Percentiles rank a stretch among this genome's conserved stretches.
Conservation (phyloP, 352 stramenopile species). For the Elongisporangium undulatum region DNA sequence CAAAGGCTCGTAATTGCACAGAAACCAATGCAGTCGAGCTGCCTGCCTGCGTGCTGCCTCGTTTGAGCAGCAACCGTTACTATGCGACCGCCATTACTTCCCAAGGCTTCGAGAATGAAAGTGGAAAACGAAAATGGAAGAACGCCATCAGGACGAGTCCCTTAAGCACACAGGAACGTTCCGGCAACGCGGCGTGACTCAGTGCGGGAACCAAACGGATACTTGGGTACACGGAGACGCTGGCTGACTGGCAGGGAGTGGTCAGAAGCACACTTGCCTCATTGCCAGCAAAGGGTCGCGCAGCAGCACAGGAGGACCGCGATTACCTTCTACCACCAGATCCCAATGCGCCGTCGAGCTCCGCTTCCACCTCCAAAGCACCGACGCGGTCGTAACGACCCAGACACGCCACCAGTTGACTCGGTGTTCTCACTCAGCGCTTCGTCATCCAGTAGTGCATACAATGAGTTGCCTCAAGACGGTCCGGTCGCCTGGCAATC, state of each 20-base stretch:
- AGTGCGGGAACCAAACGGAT: neutral
- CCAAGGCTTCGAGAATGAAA: conserved; percentile 1
- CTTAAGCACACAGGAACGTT: neutral
- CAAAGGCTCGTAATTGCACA: too few relatives aligned
- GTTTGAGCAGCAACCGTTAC: neutral
- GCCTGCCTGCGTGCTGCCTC: neutral
- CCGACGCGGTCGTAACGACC: neutral
- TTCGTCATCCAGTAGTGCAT: neutral
- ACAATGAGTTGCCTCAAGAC: neutral
- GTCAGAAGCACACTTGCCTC: neutral
- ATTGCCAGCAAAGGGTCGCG: neutral
- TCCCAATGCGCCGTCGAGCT: neutral
- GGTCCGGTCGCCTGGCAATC: too few relatives aligned
- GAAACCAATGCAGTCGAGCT: too few relatives aligned
- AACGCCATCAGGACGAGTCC: neutral
- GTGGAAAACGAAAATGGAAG: neutral
- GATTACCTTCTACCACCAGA: too few relatives aligned
- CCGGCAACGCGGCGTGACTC: neutral
- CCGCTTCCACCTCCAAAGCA: neutral
- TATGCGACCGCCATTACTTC: neutral
- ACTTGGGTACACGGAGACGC: neutral
- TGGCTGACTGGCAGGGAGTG: neutral
- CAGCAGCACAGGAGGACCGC: too few relatives aligned
- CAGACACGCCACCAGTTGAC: neutral
- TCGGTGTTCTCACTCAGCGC: neutral